A percentile compares a stretch with the other conserved stretches of the same genome.
phyloP scores from a whole-genome alignment of 768 basidiomycete species.

The Cubamyces lactineus region DNA sequence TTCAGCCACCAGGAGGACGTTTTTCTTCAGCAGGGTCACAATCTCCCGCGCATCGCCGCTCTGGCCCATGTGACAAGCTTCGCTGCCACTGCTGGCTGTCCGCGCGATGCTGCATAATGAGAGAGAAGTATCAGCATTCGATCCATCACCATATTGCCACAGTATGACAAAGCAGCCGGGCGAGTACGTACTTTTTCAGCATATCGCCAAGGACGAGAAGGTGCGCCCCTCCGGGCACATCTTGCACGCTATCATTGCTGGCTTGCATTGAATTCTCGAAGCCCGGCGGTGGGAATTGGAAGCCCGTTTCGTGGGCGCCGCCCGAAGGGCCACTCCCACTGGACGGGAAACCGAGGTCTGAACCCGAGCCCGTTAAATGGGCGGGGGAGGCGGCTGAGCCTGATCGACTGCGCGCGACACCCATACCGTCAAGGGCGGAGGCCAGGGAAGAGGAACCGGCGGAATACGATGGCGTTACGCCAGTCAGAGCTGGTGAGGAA shows the following conservation, averaged over 20 bases:
- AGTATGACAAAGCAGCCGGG: slow-evolving; percentile 28
- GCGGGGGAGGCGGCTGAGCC: slow-evolving; percentile 39
- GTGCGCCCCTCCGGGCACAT: slow-evolving; percentile 47
- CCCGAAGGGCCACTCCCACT: slow-evolving; percentile 32
- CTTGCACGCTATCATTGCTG: slow-evolving; percentile 35
- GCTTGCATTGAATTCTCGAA: slow-evolving; percentile 28
- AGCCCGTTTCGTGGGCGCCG: slow-evolving; percentile 33
- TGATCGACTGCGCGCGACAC: slow-evolving; percentile 35
- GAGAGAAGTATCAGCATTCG: slow-evolving; percentile 35
- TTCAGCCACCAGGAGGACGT: slow-evolving; percentile 33
- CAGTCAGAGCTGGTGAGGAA: slow-evolving; percentile 38
- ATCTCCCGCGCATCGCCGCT: slow-evolving; percentile 31
- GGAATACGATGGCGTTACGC: slow-evolving; percentile 34
- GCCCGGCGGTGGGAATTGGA: slow-evolving; percentile 30
- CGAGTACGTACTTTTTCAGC: slow-evolving; percentile 53
- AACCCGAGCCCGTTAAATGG: slow-evolving; percentile 27
- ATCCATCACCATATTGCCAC: slow-evolving; percentile 41
- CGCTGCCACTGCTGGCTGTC: slow-evolving; percentile 33
- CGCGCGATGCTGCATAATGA: slow-evolving; percentile 37
- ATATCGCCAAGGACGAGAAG: slow-evolving; percentile 53
- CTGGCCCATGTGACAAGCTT: slow-evolving; percentile 35
- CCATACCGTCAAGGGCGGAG: slow-evolving; percentile 37
- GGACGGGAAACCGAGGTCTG: slow-evolving; percentile 35
- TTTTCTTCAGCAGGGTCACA: slow-evolving; percentile 33
- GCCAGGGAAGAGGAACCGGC: slow-evolving; percentile 39